phyloP scores from a whole-genome alignment of 1,284 basidiomycete genomes.

The Bjerkandera adusta region DNA sequence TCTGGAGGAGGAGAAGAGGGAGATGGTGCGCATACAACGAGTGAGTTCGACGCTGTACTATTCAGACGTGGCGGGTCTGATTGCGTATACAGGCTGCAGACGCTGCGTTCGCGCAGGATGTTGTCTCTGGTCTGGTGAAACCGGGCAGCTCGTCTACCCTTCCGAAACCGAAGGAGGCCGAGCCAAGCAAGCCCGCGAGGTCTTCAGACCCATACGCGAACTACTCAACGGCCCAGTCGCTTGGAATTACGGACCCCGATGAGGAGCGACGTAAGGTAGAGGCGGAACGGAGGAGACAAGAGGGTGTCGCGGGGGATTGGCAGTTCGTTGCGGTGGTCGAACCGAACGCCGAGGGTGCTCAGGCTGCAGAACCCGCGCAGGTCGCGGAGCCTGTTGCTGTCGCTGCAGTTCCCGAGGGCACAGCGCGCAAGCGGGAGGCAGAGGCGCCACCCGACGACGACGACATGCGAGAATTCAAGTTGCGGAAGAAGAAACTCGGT shows the following conservation, averaged over 20 bases:
- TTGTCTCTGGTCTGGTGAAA: slow-evolving; percentile 63
- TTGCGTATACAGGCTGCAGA: slow-evolving; percentile 58
- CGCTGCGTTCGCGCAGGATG: slow-evolving; percentile 71
- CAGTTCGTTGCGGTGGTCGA: slow-evolving; percentile 55
- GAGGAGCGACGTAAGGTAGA: slow-evolving; percentile 56
- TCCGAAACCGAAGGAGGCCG: slow-evolving; percentile 36
- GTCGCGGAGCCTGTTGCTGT: neutral
- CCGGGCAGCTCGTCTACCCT: slow-evolving; percentile 28
- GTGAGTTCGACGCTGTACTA: slow-evolving; percentile 39
- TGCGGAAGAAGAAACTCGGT: slow-evolving; percentile 55
- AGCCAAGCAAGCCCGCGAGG: slow-evolving; percentile 45
- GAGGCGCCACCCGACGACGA: slow-evolving; percentile 43
- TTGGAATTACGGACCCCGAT: slow-evolving; percentile 79
- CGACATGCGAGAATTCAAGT: slow-evolving; percentile 60
- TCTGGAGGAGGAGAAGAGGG: slow-evolving; percentile 79
- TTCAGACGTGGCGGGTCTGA: neutral
- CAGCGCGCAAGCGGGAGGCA: slow-evolving; percentile 30
- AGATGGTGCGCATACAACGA: slow-evolving; percentile 85
- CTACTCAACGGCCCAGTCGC: slow-evolving; percentile 83
- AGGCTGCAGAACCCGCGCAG: neutral
- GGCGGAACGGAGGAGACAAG: slow-evolving; percentile 53
- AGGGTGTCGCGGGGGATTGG: slow-evolving; percentile 86
- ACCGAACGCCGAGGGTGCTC: slow-evolving; percentile 18
- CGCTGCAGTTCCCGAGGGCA: no score
- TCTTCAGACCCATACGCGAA: slow-evolving; percentile 75